Evolutionary conservation across 1,284 basidiomycete genomes (phyloP).

Genomic region (Naganishia albida): DNA sequence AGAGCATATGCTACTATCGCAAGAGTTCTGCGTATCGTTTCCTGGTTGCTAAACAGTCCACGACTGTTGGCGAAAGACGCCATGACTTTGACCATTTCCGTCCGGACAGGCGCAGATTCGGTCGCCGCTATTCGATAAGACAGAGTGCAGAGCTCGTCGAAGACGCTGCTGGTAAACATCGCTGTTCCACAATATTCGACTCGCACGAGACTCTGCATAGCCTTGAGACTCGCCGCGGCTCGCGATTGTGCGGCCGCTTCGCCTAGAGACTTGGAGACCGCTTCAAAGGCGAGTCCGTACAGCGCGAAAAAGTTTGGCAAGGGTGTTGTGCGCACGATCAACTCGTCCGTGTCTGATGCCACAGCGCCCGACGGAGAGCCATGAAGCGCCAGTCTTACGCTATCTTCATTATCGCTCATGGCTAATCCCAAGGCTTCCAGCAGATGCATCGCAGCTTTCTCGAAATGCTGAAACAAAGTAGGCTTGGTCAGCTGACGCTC

Average conservation of each 20-base stretch:
- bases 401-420: conserved; percentile 70
- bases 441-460: conserved; percentile 77
- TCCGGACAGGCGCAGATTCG: conserved; percentile 72
- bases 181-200: conserved; percentile 78
- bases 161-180: conserved; percentile 74
- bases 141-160: conserved; percentile 85
- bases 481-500: neutral
- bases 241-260: conserved; percentile 38
- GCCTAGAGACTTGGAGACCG: conserved; percentile 69
- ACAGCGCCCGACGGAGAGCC: neutral
- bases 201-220: conserved; percentile 74
- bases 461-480: conserved; percentile 71
- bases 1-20: conserved; percentile 68
- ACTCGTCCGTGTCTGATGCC: neutral
- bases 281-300: conserved; percentile 91
- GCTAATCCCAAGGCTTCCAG: conserved; percentile 81
- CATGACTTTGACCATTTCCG: conserved; percentile 73
- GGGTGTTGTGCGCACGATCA: conserved; percentile 65
- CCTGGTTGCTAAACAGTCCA: conserved; percentile 37
- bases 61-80: conserved; percentile 63
- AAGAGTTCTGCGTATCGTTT: conserved; percentile 47
- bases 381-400: conserved; percentile 65
- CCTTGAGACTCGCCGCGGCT: conserved; percentile 69
- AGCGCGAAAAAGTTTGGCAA: conserved; percentile 81
- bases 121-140: conserved; percentile 88